Evolutionary conservation across 139 green algal species (phyloP).

Genomic region (Micromonas commoda): DNA sequence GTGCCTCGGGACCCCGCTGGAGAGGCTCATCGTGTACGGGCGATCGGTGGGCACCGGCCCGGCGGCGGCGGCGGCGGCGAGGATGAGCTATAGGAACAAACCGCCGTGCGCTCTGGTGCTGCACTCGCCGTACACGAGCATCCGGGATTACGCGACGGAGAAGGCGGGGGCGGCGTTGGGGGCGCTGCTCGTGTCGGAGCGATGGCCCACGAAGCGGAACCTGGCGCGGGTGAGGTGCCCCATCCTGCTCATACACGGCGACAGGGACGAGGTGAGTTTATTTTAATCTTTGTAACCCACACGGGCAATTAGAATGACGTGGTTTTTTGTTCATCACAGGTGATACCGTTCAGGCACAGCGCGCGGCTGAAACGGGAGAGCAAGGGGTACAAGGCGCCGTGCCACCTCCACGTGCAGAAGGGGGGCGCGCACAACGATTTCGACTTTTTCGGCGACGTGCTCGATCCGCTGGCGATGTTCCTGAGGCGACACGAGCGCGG

Average conservation of each 20-base stretch:
- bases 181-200: neutral
- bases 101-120: neutral
- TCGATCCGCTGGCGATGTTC: neutral
- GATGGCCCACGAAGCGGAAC: neutral
- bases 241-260: constrained; percentile 16
- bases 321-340: no score
- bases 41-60: constrained; percentile 8
- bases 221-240: neutral
- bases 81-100: neutral
- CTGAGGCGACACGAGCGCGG: neutral
- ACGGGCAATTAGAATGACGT: no score
- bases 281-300: no score
- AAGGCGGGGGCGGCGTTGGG: neutral
- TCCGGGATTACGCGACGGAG: neutral
- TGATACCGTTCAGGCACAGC: neutral
- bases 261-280: constrained; percentile 9
- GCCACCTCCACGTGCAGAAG: constrained; percentile 10
- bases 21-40: constrained; percentile 4
- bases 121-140: constrained; percentile 5
- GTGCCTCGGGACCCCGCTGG: neutral
- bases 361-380: neutral
- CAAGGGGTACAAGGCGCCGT: neutral
- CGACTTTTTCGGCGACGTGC: neutral
- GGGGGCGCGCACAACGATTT: constrained; percentile 11
- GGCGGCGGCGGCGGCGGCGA: neutral